These are phyloP conservation scores for Neopestalotiopsis clavispora DNA, from an alignment of 2,329 filamentous ascomycete species.

Conservation along the genomic window DNA sequence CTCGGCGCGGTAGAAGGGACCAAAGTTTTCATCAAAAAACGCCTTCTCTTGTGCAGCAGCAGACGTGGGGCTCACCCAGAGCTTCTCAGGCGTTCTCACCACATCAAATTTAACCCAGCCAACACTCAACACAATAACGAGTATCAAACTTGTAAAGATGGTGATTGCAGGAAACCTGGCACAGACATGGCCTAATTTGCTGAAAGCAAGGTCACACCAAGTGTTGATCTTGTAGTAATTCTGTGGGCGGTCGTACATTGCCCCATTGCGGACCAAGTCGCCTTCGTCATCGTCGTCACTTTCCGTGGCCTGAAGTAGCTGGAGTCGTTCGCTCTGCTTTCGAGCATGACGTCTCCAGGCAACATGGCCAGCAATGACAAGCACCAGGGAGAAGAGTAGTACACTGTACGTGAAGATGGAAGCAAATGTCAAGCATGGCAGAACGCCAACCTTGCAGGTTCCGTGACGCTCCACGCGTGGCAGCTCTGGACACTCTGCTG, in stretches of 20 bases:
- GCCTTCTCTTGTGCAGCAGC: slow-evolving; percentile 89
- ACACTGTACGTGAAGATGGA: slow-evolving; percentile 86
- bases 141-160: slow-evolving; percentile 74
- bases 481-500: slow-evolving; percentile 80
- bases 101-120: slow-evolving; percentile 91
- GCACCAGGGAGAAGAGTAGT: slow-evolving; percentile 70
- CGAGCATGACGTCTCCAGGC: slow-evolving; percentile 76
- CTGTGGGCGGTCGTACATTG: slow-evolving; percentile 79
- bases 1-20: slow-evolving; percentile 92
- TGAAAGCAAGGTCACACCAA: slow-evolving; percentile 80
- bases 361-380: slow-evolving; percentile 73
- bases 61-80: slow-evolving; percentile 97
- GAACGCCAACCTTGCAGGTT: slow-evolving; percentile 79
- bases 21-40: slow-evolving; percentile 93
- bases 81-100: slow-evolving; percentile 84
- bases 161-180: slow-evolving; percentile 86
- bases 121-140: slow-evolving; percentile 79
- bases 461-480: slow-evolving; percentile 73
- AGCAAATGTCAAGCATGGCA: slow-evolving; percentile 94
- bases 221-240: slow-evolving; percentile 85
- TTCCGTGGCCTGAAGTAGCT: slow-evolving; percentile 81
- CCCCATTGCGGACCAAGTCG: slow-evolving; percentile 76
- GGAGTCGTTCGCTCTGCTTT: slow-evolving; percentile 80
- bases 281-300: slow-evolving; percentile 94
- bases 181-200: slow-evolving; percentile 77